These are phyloP conservation scores for Elaeis oleifera DNA, from an alignment of 202 grass and related monocot species.

Conservation along the genomic window DNA sequence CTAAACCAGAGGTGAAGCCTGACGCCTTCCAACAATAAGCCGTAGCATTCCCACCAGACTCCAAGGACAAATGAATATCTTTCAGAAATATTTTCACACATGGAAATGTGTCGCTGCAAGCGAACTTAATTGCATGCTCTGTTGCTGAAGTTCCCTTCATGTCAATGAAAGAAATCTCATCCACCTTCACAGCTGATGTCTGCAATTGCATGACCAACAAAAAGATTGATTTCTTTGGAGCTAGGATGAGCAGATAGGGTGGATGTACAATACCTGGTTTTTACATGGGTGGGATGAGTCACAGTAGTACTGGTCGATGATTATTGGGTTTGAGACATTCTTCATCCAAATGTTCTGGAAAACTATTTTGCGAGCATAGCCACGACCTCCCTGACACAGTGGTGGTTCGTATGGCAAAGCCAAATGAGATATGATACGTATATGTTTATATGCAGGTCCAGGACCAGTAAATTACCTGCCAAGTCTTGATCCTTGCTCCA, in stretches of 20 bases:
- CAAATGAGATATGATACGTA: no score
- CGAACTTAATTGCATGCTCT: slow-evolving; percentile 37
- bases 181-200: slow-evolving; percentile 38
- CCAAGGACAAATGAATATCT: slow-evolving; percentile 41
- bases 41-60: slow-evolving; percentile 18
- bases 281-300: slow-evolving; percentile 14
- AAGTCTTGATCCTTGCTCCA: slow-evolving; percentile 57
- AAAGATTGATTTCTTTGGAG: slow-evolving; percentile 1
- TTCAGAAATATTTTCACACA: slow-evolving; percentile 39
- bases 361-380: slow-evolving; percentile 48
- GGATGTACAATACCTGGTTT: slow-evolving; percentile 23
- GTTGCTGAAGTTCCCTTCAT: slow-evolving; percentile 65
- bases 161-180: slow-evolving; percentile 40
- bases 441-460: not conserved
- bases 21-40: slow-evolving; percentile 43
- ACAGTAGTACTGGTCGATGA: slow-evolving; percentile 63
- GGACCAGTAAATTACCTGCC: slow-evolving; percentile 29
- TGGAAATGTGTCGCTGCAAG: slow-evolving; percentile 58
- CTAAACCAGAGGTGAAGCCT: slow-evolving; percentile 28
- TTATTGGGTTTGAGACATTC: slow-evolving; percentile 64
- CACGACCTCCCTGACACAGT: slow-evolving; percentile 40
- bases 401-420: not conserved
- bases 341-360: slow-evolving; percentile 54
- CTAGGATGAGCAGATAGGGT: not conserved
- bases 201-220: slow-evolving; percentile 12